A percentile compares a stretch with the other conserved stretches of the same genome.
phyloP scores from a whole-genome alignment of 768 basidiomycete species.

The Lentinula lateritia region DNA sequence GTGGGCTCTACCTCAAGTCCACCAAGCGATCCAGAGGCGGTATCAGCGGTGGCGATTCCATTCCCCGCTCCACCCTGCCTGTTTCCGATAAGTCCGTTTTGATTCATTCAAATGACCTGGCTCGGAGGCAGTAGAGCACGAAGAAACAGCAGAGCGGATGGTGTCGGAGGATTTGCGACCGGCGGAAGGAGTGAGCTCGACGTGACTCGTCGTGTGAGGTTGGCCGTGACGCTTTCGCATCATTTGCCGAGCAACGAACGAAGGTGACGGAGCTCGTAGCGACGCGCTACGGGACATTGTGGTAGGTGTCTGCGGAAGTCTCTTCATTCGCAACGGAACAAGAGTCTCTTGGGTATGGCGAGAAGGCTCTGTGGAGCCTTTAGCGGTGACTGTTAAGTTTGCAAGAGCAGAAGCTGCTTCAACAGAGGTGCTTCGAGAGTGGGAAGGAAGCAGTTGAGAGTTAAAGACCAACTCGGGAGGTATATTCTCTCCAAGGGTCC shows the following conservation, averaged over 20 bases:
- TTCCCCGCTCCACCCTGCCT: background rate
- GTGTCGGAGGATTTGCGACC: slow-evolving; percentile 4
- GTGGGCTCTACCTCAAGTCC: too few species aligned
- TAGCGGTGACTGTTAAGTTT: background rate
- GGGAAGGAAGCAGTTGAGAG: slow-evolving; percentile 9
- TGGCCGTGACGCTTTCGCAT: background rate
- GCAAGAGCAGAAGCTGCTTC: background rate
- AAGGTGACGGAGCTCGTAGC: background rate
- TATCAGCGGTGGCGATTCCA: slow-evolving; percentile 6
- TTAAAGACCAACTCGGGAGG: slow-evolving; percentile 48
- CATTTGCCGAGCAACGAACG: background rate
- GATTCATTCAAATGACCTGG: background rate
- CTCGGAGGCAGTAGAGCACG: background rate
- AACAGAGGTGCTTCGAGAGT: background rate
- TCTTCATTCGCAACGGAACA: background rate
- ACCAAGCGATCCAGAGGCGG: too few species aligned
- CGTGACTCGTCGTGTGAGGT: background rate
- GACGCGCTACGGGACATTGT: background rate
- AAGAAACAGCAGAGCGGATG: background rate
- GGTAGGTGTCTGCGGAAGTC: background rate
- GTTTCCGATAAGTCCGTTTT: background rate
- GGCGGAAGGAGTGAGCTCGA: background rate
- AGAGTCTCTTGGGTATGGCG: background rate
- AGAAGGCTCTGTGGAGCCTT: background rate
- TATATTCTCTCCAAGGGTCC: slow-evolving; percentile 55